Base-by-base conservation (phyloP, 345 rosid species). In the Linum tenue region DNA sequence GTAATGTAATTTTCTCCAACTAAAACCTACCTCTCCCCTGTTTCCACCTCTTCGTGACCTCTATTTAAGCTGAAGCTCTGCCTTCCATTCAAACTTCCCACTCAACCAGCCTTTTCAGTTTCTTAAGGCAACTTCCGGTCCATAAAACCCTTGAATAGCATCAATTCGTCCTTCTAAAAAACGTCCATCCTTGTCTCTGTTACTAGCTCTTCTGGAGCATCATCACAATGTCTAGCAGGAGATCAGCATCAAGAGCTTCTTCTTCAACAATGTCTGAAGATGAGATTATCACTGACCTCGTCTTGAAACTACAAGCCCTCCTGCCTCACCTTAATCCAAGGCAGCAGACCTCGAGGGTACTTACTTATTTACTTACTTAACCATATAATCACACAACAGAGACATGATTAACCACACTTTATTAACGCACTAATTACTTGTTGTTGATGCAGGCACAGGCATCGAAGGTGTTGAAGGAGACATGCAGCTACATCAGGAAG, bases 401-500 rank as follows among this genome's bases (percentile, higher is more conserved):
- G 5, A 4, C 12, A 11, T 4, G 16, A 55, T 14, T 6, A 5
- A 55, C 4, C 16, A 55, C 12, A 55, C 12, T 55, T 55, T 15
- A 12, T 14, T 35, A 57, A 22, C 10, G 44, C 9, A 41, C 1
- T 41, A 8, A 41, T 8, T 4, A 17, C 35, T 44, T 36, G 17
- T 7, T 7, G 64, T 62, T 53, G 65, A 55, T 59, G 60, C 39
- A 84, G 85, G 83, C 61, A 31, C 69, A 84, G 51, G 76, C 80
- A 70, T 72, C 84, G 40, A 69, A 60, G 53, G 63, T 81, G 39
- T 55, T 84, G 68, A 65, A 81, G 64, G 89, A 84, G 70, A 69
- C 84, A 60, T 81, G 85, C 70, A 75, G 59, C 60, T 79, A 79
- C 73, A 81, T 86, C 62, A 78, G 74, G 73, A 81, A 68, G 55